phyloP scores from a whole-genome alignment of 202 grass and related monocot genomes.

The Carex sylvatica region DNA sequence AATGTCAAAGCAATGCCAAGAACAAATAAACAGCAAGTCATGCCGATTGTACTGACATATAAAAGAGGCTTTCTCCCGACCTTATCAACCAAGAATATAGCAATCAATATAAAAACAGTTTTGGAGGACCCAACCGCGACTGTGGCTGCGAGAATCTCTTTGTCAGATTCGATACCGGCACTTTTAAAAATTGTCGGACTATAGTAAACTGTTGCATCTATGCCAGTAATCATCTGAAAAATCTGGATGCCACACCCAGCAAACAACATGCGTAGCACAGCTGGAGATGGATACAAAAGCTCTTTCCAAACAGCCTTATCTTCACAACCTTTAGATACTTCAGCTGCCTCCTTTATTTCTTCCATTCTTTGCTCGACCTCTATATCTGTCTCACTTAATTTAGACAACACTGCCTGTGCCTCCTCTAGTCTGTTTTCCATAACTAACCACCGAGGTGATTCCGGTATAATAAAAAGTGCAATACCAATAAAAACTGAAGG shows the following conservation, averaged over 20 bases:
- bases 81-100: slow-evolving; percentile 83
- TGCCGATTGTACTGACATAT: slow-evolving; percentile 85
- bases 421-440: slow-evolving; percentile 73
- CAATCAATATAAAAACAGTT: slow-evolving; percentile 76
- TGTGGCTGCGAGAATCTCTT: slow-evolving; percentile 71
- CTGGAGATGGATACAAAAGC: slow-evolving; percentile 64
- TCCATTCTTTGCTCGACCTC: slow-evolving; percentile 55
- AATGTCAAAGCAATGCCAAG: slow-evolving; percentile 57
- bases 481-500: slow-evolving; percentile 72
- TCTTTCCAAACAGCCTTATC: slow-evolving; percentile 75
- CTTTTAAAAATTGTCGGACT: slow-evolving; percentile 73
- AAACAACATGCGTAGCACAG: slow-evolving; percentile 58
- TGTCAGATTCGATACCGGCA: slow-evolving; percentile 68
- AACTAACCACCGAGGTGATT: slow-evolving; percentile 83
- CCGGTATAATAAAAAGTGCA: slow-evolving; percentile 64
- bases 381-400: slow-evolving; percentile 57
- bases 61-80: slow-evolving; percentile 79
- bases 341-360: slow-evolving; percentile 72
- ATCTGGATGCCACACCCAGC: slow-evolving; percentile 77
- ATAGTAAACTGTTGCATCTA: slow-evolving; percentile 86
- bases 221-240: slow-evolving; percentile 85
- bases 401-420: slow-evolving; percentile 49
- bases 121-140: slow-evolving; percentile 78
- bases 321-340: slow-evolving; percentile 39
- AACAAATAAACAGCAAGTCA: slow-evolving; percentile 69